Base-by-base conservation (phyloP, 2,329 filamentous ascomycete genomes). In the Alternaria burnsii region DNA sequence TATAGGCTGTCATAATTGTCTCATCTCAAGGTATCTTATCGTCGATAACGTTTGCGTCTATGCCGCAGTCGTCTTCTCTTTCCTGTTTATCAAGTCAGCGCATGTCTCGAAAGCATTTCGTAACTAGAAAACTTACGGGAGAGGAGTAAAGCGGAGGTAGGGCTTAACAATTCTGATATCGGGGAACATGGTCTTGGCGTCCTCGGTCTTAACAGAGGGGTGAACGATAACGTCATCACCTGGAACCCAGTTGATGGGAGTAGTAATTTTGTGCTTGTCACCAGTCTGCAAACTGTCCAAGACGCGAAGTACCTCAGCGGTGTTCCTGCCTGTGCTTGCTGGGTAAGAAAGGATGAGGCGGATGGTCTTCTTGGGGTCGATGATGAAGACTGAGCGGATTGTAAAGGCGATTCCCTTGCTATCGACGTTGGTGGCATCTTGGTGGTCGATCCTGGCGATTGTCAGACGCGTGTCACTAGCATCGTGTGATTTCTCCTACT, bases 331-430 rank as follows among this genome's bases (percentile, higher is more conserved):
- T 40, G 86, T 88, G 55, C 84, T 87, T 51, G 87, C 87, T 26
- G 86, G 86, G 82, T 89, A 89, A 63, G 84, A 84, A 61, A 89
- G 80, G 72, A 88, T 88, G 57, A 85, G 82, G 67, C 86, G 85
- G 74, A 89, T 88, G 62, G 82, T 87, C 83, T 88, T 88, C 80
- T 85, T 86, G 58, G 86, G 87, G 80, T 89, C 86, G 77, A 89
- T 87, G 77, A 88, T 80, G 80, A 88, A 89, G 73, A 89, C 86
- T 56, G 84, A 87, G 75, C 87, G 86, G 78, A 88, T 88, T 72
- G 86, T 88, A 78, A 88, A 88, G 51, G 87, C 86, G 61, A 83
- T 80, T 74, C 83, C 83, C 80, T 84, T 85, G 63, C 73, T 73
- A 70, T 87, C 83, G 66, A 88, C 82, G 75, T 87, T 87, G 78